These are phyloP conservation scores for Withania somnifera DNA, from an alignment of 305 asterid species.

Conservation along the genomic window DNA sequence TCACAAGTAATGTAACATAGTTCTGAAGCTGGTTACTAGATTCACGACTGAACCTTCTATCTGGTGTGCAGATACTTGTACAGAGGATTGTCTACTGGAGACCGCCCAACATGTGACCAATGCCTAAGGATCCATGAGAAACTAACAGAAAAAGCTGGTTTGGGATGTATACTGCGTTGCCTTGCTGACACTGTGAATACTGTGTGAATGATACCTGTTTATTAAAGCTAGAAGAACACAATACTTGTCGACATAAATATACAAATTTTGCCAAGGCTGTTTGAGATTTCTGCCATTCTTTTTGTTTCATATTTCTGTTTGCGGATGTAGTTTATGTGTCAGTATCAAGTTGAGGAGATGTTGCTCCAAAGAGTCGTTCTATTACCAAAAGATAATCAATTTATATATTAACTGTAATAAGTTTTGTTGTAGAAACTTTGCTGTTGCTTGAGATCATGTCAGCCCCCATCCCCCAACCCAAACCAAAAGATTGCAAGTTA, in stretches of 20 bases:
- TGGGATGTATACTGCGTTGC: constrained; percentile 82
- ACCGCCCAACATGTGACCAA: constrained; percentile 95
- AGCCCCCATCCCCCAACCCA: background rate
- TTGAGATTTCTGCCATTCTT: background rate
- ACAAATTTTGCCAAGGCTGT: background rate
- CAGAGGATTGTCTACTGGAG: constrained; percentile 91
- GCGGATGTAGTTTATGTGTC: background rate
- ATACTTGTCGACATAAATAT: constrained; percentile 6
- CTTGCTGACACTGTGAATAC: constrained; percentile 75
- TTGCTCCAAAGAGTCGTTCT: background rate
- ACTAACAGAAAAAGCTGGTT: constrained; percentile 81
- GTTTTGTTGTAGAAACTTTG: background rate
- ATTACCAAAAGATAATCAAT: background rate
- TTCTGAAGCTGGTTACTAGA: background rate
- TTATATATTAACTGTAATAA: too few species aligned
- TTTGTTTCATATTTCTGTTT: background rate
- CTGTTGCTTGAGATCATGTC: background rate
- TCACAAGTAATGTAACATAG: background rate
- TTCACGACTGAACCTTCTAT: background rate
- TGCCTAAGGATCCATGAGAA: constrained; percentile 82
- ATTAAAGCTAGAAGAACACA: background rate
- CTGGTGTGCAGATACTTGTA: constrained; percentile 54
- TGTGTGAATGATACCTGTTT: constrained; percentile 25
- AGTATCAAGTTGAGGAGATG: background rate
- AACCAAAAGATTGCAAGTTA: background rate